phyloP scores from a whole-genome alignment of 768 basidiomycete species.

The Roridomyces roridus region DNA sequence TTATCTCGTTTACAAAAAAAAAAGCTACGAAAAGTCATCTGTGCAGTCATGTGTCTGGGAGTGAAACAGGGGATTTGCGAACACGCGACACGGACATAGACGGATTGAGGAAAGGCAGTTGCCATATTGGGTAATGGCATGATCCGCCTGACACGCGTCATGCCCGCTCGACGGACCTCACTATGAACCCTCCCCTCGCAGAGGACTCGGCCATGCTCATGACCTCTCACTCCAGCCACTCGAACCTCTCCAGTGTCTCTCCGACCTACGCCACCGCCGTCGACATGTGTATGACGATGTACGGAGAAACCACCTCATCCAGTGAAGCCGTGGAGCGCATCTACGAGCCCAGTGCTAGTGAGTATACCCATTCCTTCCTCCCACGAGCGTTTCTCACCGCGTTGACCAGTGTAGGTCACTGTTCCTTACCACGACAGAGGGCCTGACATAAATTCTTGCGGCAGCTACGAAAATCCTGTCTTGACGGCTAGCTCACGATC shows the following conservation, averaged over 20 bases:
- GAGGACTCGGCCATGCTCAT: neutral
- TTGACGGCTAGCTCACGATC: constrained; percentile 77
- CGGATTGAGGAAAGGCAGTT: too few relatives aligned
- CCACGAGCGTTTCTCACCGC: constrained; percentile 23
- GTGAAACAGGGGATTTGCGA: too few relatives aligned
- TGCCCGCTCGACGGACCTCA: too few relatives aligned
- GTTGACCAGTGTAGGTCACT: constrained; percentile 45
- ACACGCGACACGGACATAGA: too few relatives aligned
- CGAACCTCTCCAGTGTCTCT: constrained; percentile 46
- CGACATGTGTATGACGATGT: constrained; percentile 75
- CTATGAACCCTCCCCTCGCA: too few relatives aligned
- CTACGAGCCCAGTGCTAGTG: constrained; percentile 76
- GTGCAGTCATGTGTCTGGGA: too few relatives aligned
- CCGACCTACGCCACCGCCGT: constrained; percentile 60
- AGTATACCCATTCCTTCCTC: constrained; percentile 34
- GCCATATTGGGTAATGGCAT: too few relatives aligned
- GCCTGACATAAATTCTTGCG: constrained; percentile 25
- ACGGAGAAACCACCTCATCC: constrained; percentile 60
- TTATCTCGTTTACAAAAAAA: too few relatives aligned
- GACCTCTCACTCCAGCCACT: constrained; percentile 25
- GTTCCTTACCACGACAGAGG: neutral
- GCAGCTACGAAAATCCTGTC: constrained; percentile 81
- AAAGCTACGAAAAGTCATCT: too few relatives aligned
- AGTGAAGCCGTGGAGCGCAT: constrained; percentile 62
- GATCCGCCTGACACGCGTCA: too few relatives aligned